These are phyloP conservation scores for Candida berthetii DNA, from an alignment of 805 yeast genomes.

Conservation along the genomic window DNA sequence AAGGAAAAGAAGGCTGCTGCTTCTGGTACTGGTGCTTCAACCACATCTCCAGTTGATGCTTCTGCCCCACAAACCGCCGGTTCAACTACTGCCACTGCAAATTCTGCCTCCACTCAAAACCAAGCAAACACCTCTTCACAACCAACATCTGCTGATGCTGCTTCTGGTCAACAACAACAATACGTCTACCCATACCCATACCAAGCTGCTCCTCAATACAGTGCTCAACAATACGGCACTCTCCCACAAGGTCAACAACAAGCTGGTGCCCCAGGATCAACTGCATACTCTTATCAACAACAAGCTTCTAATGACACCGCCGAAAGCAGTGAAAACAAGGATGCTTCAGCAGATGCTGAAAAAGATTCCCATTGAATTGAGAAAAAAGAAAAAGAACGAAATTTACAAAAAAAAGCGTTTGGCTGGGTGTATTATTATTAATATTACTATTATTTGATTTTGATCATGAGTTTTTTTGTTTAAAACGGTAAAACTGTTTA, in stretches of 20 bases:
- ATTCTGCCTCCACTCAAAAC: background rate
- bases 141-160: background rate
- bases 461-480: no score
- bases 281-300: no score
- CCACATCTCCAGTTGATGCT: background rate
- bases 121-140: background rate
- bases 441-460: no score
- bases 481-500: no score
- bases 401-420: no score
- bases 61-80: background rate
- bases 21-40: background rate
- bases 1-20: constrained; percentile 7
- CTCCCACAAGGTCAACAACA: background rate
- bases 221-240: background rate
- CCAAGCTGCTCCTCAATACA: background rate
- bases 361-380: background rate
- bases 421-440: background rate
- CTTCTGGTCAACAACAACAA: background rate
- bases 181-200: background rate
- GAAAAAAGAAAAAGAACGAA: background rate
- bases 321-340: no score
- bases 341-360: background rate
- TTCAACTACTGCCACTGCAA: background rate
- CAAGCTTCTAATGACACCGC: no score
- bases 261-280: background rate